phyloP scores from a whole-genome alignment of 805 yeast genomes.

The Candida nemodendra region DNA sequence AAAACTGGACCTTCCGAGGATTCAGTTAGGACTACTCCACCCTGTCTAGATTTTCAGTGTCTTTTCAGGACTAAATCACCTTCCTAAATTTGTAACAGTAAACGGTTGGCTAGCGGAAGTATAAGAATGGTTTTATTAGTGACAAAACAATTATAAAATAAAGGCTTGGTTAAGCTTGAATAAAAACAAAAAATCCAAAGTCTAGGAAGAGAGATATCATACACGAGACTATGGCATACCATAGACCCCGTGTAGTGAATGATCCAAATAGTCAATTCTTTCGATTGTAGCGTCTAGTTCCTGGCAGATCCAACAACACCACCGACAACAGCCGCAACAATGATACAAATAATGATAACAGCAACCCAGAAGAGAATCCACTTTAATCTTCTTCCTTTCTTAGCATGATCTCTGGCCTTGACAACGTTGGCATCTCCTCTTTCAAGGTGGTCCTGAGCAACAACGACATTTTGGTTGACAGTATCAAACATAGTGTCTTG shows the following conservation, averaged over 20 bases:
- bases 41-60: slow-evolving; percentile 23
- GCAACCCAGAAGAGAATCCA: slow-evolving; percentile 77
- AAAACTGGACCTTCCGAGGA: slow-evolving; percentile 9
- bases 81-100: slow-evolving; percentile 19
- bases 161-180: neutral
- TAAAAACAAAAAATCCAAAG: neutral
- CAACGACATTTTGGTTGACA: slow-evolving; percentile 74
- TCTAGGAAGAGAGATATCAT: neutral
- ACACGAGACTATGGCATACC: neutral
- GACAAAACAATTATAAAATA: neutral
- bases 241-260: neutral
- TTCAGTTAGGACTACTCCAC: slow-evolving; percentile 27
- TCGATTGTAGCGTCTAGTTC: slow-evolving; percentile 10
- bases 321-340: slow-evolving; percentile 70
- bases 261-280: neutral
- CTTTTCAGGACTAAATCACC: slow-evolving; percentile 29
- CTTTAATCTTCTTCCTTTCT: slow-evolving; percentile 87
- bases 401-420: slow-evolving; percentile 85
- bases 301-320: slow-evolving; percentile 41
- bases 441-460: slow-evolving; percentile 88
- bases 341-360: slow-evolving; percentile 55
- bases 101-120: neutral
- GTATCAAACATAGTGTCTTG: slow-evolving; percentile 87
- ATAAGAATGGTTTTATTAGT: neutral
- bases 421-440: slow-evolving; percentile 92